phyloP scores from a whole-genome alignment of 768 basidiomycete genomes.

The Omphalotus guepiniiformis region DNA sequence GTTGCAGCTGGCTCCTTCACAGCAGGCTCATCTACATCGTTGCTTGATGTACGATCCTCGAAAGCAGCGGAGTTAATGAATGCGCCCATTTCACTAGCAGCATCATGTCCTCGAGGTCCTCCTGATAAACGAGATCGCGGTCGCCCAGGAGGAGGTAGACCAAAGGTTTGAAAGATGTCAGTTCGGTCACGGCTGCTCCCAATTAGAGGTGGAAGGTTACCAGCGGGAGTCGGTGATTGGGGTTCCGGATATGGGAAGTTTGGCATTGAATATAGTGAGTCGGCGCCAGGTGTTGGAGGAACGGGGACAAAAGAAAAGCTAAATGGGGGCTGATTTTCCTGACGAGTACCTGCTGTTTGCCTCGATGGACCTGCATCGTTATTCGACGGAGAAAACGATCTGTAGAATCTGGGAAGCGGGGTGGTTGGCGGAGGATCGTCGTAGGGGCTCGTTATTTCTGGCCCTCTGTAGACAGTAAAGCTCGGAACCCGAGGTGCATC shows the following conservation, averaged over 20 bases:
- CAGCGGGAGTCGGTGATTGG: constrained; percentile 51
- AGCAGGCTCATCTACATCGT: constrained; percentile 38
- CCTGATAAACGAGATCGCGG: constrained; percentile 36
- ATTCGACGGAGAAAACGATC: constrained; percentile 35
- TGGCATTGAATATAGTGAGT: constrained; percentile 29
- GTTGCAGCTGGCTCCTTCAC: constrained; percentile 19
- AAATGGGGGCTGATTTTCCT: constrained; percentile 55
- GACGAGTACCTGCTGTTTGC: constrained; percentile 37
- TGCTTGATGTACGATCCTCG: constrained; percentile 37
- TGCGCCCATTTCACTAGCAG: constrained; percentile 23
- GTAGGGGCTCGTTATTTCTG: constrained; percentile 28
- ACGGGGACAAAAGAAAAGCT: constrained; percentile 47
- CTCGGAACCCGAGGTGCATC: constrained; percentile 29
- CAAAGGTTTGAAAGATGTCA: constrained; percentile 44
- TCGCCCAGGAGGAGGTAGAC: constrained; percentile 37
- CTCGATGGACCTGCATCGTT: constrained; percentile 18
- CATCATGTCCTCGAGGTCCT: constrained; percentile 22
- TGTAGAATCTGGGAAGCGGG: constrained; percentile 49
- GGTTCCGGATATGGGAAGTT: constrained; percentile 51
- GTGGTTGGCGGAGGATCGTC: constrained; percentile 46
- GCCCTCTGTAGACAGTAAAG: constrained; percentile 49
- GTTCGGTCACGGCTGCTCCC: constrained; percentile 26
- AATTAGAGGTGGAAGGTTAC: constrained; percentile 9
- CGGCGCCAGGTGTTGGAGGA: constrained; percentile 48
- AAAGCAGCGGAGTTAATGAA: constrained; percentile 39